Evolutionary conservation across 352 stramenopile species (phyloP), one percentile per base, ranked within the genome.

Genomic region (Phytophthora hibernalis): DNA sequence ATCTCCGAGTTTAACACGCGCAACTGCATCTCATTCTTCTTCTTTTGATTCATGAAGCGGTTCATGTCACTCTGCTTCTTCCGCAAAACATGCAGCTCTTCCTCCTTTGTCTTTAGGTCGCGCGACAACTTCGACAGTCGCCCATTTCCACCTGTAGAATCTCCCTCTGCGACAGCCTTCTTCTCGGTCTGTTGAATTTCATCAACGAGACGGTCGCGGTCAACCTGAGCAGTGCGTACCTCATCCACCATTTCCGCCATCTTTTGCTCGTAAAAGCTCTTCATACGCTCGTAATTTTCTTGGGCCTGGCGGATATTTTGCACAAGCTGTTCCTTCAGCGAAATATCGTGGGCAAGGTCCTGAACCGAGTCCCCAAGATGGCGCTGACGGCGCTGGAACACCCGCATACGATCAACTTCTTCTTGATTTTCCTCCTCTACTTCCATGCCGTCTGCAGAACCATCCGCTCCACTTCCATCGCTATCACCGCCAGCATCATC

Each of bases 61-160:
- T 90, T 90, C 60, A 95, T 93, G 22, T 95, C 87, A 8, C 66
- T 91, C 58, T 96, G 83, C 52, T 95, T 95, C 52, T 92, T 92
- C 33, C 82, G 84, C 30, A 96, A 62, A 3, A 70, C 70, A 31
- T 76, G 62, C n/a, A 96, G 57, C 60, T 95, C 83, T 1, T 79
- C 72, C 37, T 96, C 87, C 49, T 96, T 96, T 9, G 79, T 54
- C 63, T 92, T 92, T 15, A 96, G 59, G n/a, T 95, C 87, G 21
- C 63, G 77, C 20, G 83, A 80, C 35, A 96, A 65, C 61, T 92
- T 93, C 16, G 83, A 57, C n/a, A 90, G 61, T 18, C 79, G 77
- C 12, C 67, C 82, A 65, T 81, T 87, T 20, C 79, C 73, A 38
- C 74, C 79, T 45, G 72, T 75, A 33, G 67, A 65, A 60, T 90